Conservation (phyloP, 305 asterid genomes). For the Fraxinus platypoda region DNA sequence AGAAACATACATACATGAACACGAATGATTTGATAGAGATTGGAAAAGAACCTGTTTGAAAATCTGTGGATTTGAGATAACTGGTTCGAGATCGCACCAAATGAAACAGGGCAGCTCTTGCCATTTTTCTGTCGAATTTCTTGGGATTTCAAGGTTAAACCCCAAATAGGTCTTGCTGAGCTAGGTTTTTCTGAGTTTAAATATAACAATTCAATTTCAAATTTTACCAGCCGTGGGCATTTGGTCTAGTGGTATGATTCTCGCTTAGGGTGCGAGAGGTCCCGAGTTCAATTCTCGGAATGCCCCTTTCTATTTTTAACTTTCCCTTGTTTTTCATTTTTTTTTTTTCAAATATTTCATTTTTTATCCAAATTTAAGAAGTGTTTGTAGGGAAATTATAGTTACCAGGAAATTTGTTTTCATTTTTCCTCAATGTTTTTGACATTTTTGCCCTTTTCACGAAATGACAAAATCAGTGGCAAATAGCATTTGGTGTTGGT, state of each 20-base stretch:
- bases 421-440: neutral
- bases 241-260: conserved; percentile 99
- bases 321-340: too few relatives aligned
- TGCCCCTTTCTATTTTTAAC: conserved; percentile 50
- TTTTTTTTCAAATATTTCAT: too few relatives aligned
- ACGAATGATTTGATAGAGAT: neutral
- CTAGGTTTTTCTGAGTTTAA: neutral
- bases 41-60: conserved; percentile 32
- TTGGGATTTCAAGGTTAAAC: neutral
- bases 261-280: conserved; percentile 99
- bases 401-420: neutral
- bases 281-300: conserved; percentile 99
- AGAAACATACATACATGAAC: neutral
- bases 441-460: neutral
- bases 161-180: neutral
- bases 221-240: conserved; percentile 35
- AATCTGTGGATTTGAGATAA: conserved; percentile 22
- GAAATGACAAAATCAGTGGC: neutral
- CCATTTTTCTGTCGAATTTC: conserved; percentile 20
- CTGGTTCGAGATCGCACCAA: conserved; percentile 35
- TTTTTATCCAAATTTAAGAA: neutral
- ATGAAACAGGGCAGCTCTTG: conserved; percentile 31
- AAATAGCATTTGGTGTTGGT: neutral
- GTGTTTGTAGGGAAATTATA: neutral
- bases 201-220: neutral